Evolutionary conservation across 768 basidiomycete species (phyloP).

Genomic region (Cubamyces lactineus): DNA sequence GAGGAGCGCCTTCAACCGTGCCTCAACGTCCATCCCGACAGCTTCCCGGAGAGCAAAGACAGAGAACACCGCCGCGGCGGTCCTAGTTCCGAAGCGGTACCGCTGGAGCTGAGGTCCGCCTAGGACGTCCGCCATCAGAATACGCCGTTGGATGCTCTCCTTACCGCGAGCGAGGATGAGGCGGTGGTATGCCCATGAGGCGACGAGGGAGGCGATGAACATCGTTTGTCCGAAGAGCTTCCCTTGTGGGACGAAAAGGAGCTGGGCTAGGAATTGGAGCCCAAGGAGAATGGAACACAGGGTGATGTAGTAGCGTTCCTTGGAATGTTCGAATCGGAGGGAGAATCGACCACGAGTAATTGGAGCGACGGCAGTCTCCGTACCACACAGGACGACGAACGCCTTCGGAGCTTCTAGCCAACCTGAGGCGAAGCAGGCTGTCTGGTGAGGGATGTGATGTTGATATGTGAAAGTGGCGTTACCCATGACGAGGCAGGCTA

Average conservation of each 20-base stretch:
- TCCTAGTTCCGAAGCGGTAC: constrained; percentile 17
- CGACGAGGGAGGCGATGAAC: constrained; percentile 20
- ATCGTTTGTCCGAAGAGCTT: constrained; percentile 18
- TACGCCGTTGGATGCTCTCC: constrained; percentile 8
- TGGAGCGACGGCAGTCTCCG: constrained; percentile 12
- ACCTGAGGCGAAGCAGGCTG: constrained; percentile 1
- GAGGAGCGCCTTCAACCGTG: constrained; percentile 8
- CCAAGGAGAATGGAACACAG: constrained; percentile 15
- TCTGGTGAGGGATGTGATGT: constrained; percentile 4
- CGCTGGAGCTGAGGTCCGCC: background rate
- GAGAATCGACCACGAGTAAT: constrained; percentile 10
- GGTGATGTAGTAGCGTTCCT: constrained; percentile 1
- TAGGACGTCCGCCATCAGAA: constrained; percentile 14
- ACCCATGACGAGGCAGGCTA: constrained; percentile 17
- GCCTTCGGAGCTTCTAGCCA: constrained; percentile 1
- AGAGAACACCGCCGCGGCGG: constrained; percentile 12
- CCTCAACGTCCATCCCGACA: constrained; percentile 7
- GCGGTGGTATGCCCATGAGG: constrained; percentile 16
- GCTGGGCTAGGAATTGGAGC: constrained; percentile 19
- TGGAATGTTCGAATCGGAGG: constrained; percentile 1
- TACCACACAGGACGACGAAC: constrained; percentile 13
- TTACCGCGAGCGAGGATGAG: constrained; percentile 10
- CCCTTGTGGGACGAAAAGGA: constrained; percentile 21
- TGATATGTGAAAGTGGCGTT: constrained; percentile 8
- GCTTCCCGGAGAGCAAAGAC: constrained; percentile 9